Evolutionary conservation across 2,329 filamentous ascomycete genomes (phyloP), one percentile per base, ranked within the genome.

Genomic region (Aspergillus pseudotamarii): DNA sequence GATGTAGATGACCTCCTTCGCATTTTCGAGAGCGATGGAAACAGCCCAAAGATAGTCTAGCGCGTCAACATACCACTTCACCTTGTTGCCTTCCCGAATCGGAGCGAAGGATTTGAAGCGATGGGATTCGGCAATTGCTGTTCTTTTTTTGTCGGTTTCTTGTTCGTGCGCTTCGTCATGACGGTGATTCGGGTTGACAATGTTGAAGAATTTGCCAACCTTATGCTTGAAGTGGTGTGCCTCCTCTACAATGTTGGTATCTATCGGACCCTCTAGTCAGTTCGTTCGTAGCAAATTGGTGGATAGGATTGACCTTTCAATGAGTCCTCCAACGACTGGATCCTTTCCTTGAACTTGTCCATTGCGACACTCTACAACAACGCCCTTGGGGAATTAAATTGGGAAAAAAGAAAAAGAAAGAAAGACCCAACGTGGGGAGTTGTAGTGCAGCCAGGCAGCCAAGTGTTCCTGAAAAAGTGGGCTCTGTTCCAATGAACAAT

Each of bases 61-160:
- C 3, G 93, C 95, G 75, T 98, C 95, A 12, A 98, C 92, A 79
- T 97, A 98, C 94, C 94, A 99, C 81, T 98, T 98, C 75, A 95
- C 84, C 62, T 91, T 84, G 77, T 98, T 97, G 32, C 89, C 91
- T 12, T 94, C 89, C 50, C 90, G 88, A 75, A 94, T 90, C 0
- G 94, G 94, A 43, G 96, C 96, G 79, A 91, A 99, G 4, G 92
- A 96, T n/a, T 91, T 77, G 81, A 93, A 98, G 48, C 94, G 89
- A 75, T 98, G 89, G 16, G 86, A 84, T 62, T 94, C 86, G 68
- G 85, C 84, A 57, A 95, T 90, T 19, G 81, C 84, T 23, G 84
- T 86, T 63, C 95, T 87, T 81, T 97, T 97, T 14, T 85, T 86
- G 75, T 98, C 94, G 50, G 92, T 94, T 11, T 79, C 83, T 77